Evolutionary conservation across 352 stramenopile species (phyloP), one percentile per base, ranked within the genome.

Genomic region (Phytophthora pinifolia): DNA sequence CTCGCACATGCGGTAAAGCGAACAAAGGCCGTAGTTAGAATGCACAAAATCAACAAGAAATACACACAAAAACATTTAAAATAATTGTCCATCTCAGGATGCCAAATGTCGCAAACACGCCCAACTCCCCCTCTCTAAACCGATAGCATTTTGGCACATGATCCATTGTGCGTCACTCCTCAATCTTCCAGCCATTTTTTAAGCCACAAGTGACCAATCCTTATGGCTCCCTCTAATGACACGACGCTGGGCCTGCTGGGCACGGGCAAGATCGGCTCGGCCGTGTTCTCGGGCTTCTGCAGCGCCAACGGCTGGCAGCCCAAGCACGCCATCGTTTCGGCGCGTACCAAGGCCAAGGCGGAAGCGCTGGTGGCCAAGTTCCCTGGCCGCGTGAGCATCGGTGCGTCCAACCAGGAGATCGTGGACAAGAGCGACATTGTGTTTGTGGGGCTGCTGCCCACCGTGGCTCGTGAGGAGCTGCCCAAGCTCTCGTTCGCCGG

Each of bases 201-300:
- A 54, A 35, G 31, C 27, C 32, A 20, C 45, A 62, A 62, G 45
- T 53, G 43, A 48, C 31, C 41, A 18, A 31, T 15, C 17, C 35
- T 22, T n/a, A 90, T 88, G 80, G 59, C 74, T 46, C 78, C 74
- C 20, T 59, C 76, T 5, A 18, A 67, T 13, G 71, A 83, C 25
- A 83, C 82, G 44, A 88, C 70, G 14, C 67, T 94, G 32, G 84
- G 84, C 46, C 72, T 94, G 20, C 67, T 94, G 25, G 84, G 84
- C 56, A 94, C 84, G 45, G 84, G 84, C 54, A 94, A 94, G 68
- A 94, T 94, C 65, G 84, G 84, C 59, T 92, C 80, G 52, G 84
- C 84, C 46, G 80, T 94, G 31, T 63, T 94, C 45, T 73, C 79
- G 22, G 84, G 84, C 41, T 94, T 92, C 58, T 94, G 84, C 71